Evolutionary conservation across 192 early-diverging fungal species (phyloP).

Genomic region (Entomortierella chlamydospora): DNA sequence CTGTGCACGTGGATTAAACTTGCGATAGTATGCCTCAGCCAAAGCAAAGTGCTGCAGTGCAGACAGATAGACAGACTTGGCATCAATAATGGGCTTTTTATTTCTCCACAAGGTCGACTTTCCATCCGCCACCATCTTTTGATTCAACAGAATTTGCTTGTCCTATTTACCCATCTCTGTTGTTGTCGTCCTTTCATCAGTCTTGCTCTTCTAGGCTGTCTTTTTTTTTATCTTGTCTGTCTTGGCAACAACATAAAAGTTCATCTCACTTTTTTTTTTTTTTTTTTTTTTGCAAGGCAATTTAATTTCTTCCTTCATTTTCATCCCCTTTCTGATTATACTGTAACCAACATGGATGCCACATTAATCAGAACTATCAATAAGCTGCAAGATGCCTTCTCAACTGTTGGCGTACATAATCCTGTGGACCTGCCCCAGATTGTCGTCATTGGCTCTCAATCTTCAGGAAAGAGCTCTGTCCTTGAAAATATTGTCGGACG

Average conservation of each 20-base stretch:
- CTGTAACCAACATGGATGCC: conserved; percentile 58
- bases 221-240: too few relatives aligned
- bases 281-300: background rate
- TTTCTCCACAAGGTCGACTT: too few relatives aligned
- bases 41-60: too few relatives aligned
- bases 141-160: too few relatives aligned
- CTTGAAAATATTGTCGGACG: conserved; percentile 99
- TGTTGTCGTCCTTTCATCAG: too few relatives aligned
- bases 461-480: conserved; percentile 96
- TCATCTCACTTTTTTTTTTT: too few relatives aligned
- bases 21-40: background rate
- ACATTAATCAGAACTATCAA: conserved; percentile 74
- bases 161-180: too few relatives aligned
- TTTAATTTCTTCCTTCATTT: background rate
- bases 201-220: too few relatives aligned
- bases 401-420: conserved; percentile 90
- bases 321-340: background rate
- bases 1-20: background rate
- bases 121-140: too few relatives aligned
- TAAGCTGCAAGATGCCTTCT: conserved; percentile 90
- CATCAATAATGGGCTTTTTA: too few relatives aligned
- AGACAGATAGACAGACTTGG: background rate
- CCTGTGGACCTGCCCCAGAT: conserved; percentile 92
- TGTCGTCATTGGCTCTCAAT: conserved; percentile 88
- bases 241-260: too few relatives aligned